Base-by-base conservation (phyloP, 805 yeast species). In the Alloascoidea africana region DNA sequence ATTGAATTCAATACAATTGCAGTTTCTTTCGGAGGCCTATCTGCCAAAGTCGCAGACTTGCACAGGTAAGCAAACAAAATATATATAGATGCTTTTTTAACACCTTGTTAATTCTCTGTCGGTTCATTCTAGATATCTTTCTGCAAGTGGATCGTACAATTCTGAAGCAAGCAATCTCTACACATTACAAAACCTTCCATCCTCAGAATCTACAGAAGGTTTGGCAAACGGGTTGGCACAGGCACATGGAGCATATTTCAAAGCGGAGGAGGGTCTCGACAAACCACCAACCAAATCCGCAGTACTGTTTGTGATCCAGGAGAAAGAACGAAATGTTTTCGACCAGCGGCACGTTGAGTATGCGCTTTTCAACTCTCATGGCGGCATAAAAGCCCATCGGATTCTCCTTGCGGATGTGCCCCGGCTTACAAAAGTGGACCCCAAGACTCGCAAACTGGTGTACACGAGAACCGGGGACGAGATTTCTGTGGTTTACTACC, bases 1-100 rank as follows among this genome's bases (percentile, higher is more conserved):
- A 91, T 91, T 37, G 99, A 91, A 55, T 89, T 89, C 62, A 91
- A 91, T 58, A 87, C 98, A 1, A 84, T 91, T 2, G 81, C 95
- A 49, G 95, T 89, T 3, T 87, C 96, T 1, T 91, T 91, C 61
- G 96, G 94, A 15, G 97, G 94, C 0, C 63, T 91, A 40, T 78
- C 94, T 2, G 55, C 85, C 11, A 81, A 78, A 52, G 89, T 84
- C 17, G 81, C 91, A 15, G 63, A 71, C 45, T 60, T 84, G 40
- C 98, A 91, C 56, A 55, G 65, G 15, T 83, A 69, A n/a, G n/a
- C n/a, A n/a, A n/a, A n/a, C n/a, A 32, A 13, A n/a, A n/a, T n/a
- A n/a, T n/a, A n/a, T n/a, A n/a, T n/a, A n/a, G n/a, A n/a, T n/a
- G n/a, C n/a, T n/a, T n/a, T n/a, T n/a, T n/a, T n/a, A n/a, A n/a